Evolutionary conservation across 805 yeast species (phyloP).

Genomic region (Scheffersomyces spartinae): DNA sequence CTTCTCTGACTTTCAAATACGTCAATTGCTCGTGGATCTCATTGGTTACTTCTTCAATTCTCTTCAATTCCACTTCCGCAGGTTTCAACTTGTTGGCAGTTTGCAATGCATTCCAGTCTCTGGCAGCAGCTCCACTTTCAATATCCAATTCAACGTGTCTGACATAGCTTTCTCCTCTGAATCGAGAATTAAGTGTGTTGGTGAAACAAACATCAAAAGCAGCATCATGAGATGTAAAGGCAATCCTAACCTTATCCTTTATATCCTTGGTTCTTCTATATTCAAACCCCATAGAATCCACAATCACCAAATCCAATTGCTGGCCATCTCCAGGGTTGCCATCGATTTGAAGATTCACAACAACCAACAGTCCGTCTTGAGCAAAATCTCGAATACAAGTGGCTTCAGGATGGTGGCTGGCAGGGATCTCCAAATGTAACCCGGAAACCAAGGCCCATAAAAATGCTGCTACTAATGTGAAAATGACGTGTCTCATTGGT

Average conservation of each 20-base stretch:
- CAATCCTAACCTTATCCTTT: slow-evolving; percentile 59
- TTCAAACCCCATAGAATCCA: slow-evolving; percentile 78
- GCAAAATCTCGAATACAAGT: slow-evolving; percentile 91
- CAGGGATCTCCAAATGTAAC: slow-evolving; percentile 43
- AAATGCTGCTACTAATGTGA: too few species aligned
- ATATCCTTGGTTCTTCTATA: slow-evolving; percentile 68
- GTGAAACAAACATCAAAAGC: slow-evolving; percentile 90
- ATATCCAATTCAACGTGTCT: slow-evolving; percentile 84
- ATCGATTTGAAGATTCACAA: slow-evolving; percentile 62
- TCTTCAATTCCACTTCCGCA: slow-evolving; percentile 79
- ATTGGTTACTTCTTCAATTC: slow-evolving; percentile 73
- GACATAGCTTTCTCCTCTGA: slow-evolving; percentile 19
- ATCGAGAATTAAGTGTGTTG: slow-evolving; percentile 29
- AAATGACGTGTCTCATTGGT: too few species aligned
- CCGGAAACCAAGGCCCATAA: slow-evolving; percentile 19
- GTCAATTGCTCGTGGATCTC: slow-evolving; percentile 74
- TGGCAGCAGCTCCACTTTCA: slow-evolving; percentile 92
- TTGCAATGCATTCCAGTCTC: slow-evolving; percentile 95
- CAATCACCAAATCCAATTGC: slow-evolving; percentile 50
- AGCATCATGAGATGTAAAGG: slow-evolving; percentile 78
- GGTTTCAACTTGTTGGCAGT: slow-evolving; percentile 91
- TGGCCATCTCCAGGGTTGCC: slow-evolving; percentile 88
- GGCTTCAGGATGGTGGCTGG: slow-evolving; percentile 38
- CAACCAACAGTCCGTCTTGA: slow-evolving; percentile 74
- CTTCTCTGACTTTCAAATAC: slow-evolving; percentile 81